phyloP scores from a whole-genome alignment of 2,329 filamentous ascomycete species.

The Acrocalymma vagum region DNA sequence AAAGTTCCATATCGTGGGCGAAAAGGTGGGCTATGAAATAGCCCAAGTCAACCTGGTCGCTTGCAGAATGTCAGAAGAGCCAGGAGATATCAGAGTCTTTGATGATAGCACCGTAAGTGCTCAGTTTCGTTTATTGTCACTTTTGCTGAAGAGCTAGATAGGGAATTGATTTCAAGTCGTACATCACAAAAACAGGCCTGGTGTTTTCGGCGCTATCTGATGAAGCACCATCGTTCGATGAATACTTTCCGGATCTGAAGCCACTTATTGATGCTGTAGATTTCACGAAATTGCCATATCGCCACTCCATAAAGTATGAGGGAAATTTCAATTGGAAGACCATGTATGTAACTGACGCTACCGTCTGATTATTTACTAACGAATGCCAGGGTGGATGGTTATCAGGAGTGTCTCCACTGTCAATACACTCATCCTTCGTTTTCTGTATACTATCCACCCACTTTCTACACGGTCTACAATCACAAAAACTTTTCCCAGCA shows the following conservation, averaged over 20 bases:
- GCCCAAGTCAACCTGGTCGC: slow-evolving; percentile 56
- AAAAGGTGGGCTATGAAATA: slow-evolving; percentile 59
- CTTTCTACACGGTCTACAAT: slow-evolving; percentile 64
- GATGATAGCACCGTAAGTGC: slow-evolving; percentile 40
- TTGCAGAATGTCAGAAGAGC: slow-evolving; percentile 43
- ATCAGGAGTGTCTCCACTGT: slow-evolving; percentile 67
- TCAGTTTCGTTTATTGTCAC: not conserved
- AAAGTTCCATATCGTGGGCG: slow-evolving; percentile 52
- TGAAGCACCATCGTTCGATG: slow-evolving; percentile 58
- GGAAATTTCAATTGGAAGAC: slow-evolving; percentile 69
- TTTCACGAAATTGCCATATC: slow-evolving; percentile 62
- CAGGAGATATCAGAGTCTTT: slow-evolving; percentile 51
- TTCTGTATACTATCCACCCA: slow-evolving; percentile 63
- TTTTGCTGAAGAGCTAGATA: slow-evolving; percentile 17
- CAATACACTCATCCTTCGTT: slow-evolving; percentile 67
- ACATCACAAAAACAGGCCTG: slow-evolving; percentile 61
- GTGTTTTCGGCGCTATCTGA: slow-evolving; percentile 62
- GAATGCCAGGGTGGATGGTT: slow-evolving; percentile 62
- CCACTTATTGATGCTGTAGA: slow-evolving; percentile 59
- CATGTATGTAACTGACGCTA: slow-evolving; percentile 48
- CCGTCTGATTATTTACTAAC: not conserved
- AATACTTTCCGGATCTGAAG: slow-evolving; percentile 63
- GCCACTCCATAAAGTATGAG: slow-evolving; percentile 63
- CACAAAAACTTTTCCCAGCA: slow-evolving; percentile 65
- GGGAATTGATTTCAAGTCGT: slow-evolving; percentile 43